Evolutionary conservation across 768 basidiomycete species (phyloP).

Genomic region (Sarcodon aspratus): DNA sequence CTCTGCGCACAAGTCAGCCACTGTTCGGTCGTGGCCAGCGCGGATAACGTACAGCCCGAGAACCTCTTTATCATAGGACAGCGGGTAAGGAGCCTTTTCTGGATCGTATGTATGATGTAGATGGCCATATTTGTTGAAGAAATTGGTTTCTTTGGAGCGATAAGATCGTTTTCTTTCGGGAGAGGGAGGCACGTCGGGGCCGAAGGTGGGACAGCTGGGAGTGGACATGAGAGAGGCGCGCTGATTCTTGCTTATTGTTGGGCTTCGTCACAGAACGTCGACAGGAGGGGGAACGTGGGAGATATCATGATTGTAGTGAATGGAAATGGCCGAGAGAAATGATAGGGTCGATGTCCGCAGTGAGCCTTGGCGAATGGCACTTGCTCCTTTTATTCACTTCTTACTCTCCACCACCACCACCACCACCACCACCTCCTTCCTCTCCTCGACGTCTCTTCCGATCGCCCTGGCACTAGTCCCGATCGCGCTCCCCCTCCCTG

Average conservation of each 20-base stretch:
- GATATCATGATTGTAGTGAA: background rate
- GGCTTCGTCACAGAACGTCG: slow-evolving; percentile 4
- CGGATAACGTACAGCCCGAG: slow-evolving; percentile 49
- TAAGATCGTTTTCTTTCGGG: too few relatives aligned
- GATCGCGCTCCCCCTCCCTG: too few relatives aligned
- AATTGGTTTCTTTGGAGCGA: slow-evolving; percentile 42
- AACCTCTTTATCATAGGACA: slow-evolving; percentile 56
- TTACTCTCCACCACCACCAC: too few relatives aligned
- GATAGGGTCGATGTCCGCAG: slow-evolving; percentile 8
- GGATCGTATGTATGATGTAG: slow-evolving; percentile 56
- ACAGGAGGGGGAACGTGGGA: slow-evolving; percentile 2
- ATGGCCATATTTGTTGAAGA: slow-evolving; percentile 47
- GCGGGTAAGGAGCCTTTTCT: slow-evolving; percentile 73
- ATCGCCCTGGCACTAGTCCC: too few relatives aligned
- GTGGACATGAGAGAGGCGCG: too few relatives aligned
- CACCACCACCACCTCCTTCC: too few relatives aligned
- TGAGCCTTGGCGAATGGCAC: too few relatives aligned
- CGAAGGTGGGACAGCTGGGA: too few relatives aligned
- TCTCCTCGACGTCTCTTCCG: too few relatives aligned
- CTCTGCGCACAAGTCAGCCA: background rate
- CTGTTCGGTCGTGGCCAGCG: background rate
- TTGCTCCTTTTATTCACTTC: too few relatives aligned
- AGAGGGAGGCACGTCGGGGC: too few relatives aligned
- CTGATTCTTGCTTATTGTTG: too few relatives aligned
- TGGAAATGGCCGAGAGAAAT: slow-evolving; percentile 5